phyloP scores from a whole-genome alignment of 352 stramenopile genomes.

The Peronospora farinosa region DNA sequence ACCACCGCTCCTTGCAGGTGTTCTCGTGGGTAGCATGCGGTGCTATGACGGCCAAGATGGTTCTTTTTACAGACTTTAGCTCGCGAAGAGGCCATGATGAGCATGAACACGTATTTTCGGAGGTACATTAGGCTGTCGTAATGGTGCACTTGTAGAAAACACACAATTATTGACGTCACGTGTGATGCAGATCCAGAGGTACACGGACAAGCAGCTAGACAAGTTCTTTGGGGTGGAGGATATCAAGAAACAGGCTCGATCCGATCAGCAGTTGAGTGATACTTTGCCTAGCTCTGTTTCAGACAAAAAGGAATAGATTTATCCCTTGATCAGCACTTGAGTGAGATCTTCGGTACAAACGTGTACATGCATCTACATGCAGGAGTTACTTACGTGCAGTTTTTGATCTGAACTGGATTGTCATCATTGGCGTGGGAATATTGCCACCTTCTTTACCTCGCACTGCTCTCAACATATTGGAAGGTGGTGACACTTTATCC shows the following conservation, averaged over 20 bases:
- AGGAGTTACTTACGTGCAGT: slow-evolving; percentile 15
- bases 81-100: slow-evolving; percentile 34
- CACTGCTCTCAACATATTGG: slow-evolving; percentile 4
- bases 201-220: slow-evolving; percentile 76
- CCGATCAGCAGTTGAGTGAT: slow-evolving; percentile 9
- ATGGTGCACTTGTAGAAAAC: neutral
- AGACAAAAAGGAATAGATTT: slow-evolving; percentile 23
- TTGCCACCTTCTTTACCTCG: slow-evolving; percentile 2
- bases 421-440: neutral
- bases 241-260: slow-evolving; percentile 35
- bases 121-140: slow-evolving; percentile 27
- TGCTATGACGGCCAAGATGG: slow-evolving; percentile 77
- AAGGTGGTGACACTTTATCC: slow-evolving; percentile 14
- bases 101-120: slow-evolving; percentile 77
- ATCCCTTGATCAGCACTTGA: neutral
- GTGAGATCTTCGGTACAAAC: slow-evolving; percentile 1
- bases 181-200: slow-evolving; percentile 50
- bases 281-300: neutral
- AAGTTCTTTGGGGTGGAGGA: slow-evolving; percentile 82
- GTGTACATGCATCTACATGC: slow-evolving; percentile 17
- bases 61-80: slow-evolving; percentile 82
- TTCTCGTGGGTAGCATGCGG: slow-evolving; percentile 75
- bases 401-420: too few species aligned
- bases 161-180: neutral
- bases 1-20: slow-evolving; percentile 76